Percentiles rank a stretch among this genome's conserved stretches.
Evolutionary conservation across 164 flowering plant genomes (phyloP).

Genomic region (Dillenia suffruticosa): DNA sequence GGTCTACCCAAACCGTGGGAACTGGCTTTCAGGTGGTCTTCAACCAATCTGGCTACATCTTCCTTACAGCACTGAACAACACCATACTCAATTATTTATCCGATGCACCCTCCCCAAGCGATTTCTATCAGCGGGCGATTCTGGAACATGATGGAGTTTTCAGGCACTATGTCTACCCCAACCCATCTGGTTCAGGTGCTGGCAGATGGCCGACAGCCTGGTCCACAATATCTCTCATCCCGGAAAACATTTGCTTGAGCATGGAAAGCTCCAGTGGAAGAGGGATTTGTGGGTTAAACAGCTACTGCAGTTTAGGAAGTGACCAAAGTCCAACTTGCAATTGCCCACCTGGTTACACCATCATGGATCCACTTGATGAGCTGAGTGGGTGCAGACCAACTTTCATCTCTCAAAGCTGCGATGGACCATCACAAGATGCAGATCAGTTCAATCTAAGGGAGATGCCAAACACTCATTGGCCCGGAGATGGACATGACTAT

Average conservation of each 20-base stretch:
- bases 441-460: conserved; percentile 13
- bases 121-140: conserved; percentile 33
- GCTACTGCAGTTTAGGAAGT: conserved; percentile 31
- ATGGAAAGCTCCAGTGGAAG: conserved; percentile 9
- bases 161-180: conserved; percentile 27
- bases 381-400: conserved; percentile 37
- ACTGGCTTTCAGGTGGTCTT: conserved; percentile 25
- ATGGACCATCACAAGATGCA: neutral
- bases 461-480: conserved; percentile 38
- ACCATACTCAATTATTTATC: neutral
- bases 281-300: conserved; percentile 51
- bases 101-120: neutral
- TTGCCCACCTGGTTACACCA: conserved; percentile 37
- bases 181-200: neutral
- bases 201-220: conserved; percentile 9
- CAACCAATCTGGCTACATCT: conserved; percentile 29
- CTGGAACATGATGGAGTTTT: conserved; percentile 49
- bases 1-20: conserved; percentile 7
- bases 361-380: conserved; percentile 31
- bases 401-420: conserved; percentile 30
- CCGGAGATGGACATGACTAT: conserved; percentile 33
- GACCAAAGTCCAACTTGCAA: conserved; percentile 26
- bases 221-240: conserved; percentile 13
- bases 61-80: conserved; percentile 16
- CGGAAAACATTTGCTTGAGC: conserved; percentile 24